phyloP scores from a whole-genome alignment of 1,284 basidiomycete species.

The Microbotryum lychnidis-dioicae region DNA sequence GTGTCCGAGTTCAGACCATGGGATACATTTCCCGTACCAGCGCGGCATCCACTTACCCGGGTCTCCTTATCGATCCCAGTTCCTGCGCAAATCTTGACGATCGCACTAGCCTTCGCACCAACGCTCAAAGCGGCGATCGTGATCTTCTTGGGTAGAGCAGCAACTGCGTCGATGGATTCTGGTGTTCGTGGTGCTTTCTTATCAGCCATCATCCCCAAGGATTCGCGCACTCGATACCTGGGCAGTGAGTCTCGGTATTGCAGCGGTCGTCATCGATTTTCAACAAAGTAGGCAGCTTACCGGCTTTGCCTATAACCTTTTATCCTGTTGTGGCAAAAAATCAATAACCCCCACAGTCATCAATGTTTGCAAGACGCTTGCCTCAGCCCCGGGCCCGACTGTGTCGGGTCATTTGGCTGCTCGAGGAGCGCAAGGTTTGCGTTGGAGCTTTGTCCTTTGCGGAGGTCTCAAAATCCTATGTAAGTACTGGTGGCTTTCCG shows the following conservation, averaged over 20 bases:
- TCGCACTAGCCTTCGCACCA: constrained; percentile 17
- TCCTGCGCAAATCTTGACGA: constrained; percentile 25
- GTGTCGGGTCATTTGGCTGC: constrained; percentile 12
- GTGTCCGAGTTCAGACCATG: no score
- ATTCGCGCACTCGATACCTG: constrained; percentile 20
- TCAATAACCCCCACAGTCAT: constrained; percentile 4
- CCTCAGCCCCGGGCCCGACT: constrained; percentile 20
- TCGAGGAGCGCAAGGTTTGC: constrained; percentile 2
- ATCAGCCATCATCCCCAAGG: constrained; percentile 20
- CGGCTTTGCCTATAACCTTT: no score
- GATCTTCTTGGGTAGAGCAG: constrained; percentile 14
- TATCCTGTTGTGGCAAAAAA: no score
- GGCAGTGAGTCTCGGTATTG: constrained; percentile 8
- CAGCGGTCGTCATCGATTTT: no score
- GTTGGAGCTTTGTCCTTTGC: constrained; percentile 17
- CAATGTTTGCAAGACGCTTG: constrained; percentile 28
- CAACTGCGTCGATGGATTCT: constrained; percentile 19
- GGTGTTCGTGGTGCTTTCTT: constrained; percentile 25
- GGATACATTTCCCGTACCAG: neutral
- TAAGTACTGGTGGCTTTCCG: neutral
- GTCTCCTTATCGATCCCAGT: neutral
- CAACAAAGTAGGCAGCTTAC: no score
- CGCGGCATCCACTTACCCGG: no score
- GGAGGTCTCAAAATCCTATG: constrained; percentile 18
- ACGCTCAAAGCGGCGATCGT: constrained; percentile 9